Conservation (phyloP, 169 alveolate species). For the Cryptosporidium xiaoi region DNA sequence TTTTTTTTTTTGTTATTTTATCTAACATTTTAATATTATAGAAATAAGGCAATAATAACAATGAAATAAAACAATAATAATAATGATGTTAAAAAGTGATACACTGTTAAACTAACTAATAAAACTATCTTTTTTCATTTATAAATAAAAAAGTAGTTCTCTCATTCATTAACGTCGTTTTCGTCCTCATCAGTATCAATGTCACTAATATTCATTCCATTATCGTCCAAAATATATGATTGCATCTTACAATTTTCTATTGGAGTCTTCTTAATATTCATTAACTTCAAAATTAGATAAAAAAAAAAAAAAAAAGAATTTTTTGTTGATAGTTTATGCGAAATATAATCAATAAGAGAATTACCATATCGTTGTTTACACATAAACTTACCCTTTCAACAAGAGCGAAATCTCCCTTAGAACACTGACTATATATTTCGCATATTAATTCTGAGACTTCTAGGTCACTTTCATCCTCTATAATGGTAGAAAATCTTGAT, state of each 20-base stretch:
- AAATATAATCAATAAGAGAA: background rate
- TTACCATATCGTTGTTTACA: no score
- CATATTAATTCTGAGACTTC: constrained; percentile 62
- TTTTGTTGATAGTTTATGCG: background rate
- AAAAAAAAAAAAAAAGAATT: background rate
- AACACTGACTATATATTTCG: constrained; percentile 46
- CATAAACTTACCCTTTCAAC: constrained; percentile 47
- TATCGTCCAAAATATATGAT: constrained; percentile 44
- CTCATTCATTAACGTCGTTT: background rate
- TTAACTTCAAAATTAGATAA: background rate
- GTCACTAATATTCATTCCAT: constrained; percentile 56
- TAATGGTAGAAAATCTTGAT: constrained; percentile 41
- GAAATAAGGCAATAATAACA: constrained; percentile 34
- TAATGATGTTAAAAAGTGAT: no score
- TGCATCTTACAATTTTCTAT: constrained; percentile 62
- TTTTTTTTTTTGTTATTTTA: no score
- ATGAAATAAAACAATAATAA: background rate
- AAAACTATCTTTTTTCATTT: no score
- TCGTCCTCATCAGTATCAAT: constrained; percentile 57
- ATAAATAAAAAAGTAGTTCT: background rate
- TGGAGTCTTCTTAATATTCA: constrained; percentile 42
- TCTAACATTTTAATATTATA: background rate
- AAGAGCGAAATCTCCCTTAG: constrained; percentile 36
- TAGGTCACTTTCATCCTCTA: constrained; percentile 66
- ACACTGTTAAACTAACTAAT: no score